phyloP scores from a whole-genome alignment of 106 monocot species.

The Phalaenopsis aphrodite region DNA sequence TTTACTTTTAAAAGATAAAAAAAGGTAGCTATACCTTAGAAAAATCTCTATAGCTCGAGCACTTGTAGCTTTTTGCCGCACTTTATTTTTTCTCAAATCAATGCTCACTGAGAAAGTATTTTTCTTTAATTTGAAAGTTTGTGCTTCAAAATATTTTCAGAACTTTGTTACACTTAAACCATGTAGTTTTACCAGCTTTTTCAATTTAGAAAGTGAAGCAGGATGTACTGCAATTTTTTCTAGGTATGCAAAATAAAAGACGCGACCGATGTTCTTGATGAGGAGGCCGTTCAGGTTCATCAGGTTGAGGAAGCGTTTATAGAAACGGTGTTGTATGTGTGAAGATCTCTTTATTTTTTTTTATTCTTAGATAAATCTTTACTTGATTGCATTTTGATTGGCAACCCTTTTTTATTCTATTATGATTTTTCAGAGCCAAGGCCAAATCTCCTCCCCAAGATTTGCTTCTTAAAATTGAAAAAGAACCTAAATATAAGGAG shows the following conservation, averaged over 20 bases:
- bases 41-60: neutral
- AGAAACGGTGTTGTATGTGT: constrained; percentile 65
- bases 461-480: constrained; percentile 55
- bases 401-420: neutral
- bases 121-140: neutral
- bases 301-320: constrained; percentile 95
- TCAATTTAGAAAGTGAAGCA: neutral
- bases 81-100: neutral
- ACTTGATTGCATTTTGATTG: constrained; percentile 2
- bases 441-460: constrained; percentile 83
- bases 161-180: neutral
- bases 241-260: constrained; percentile 51
- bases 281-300: constrained; percentile 70
- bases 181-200: neutral
- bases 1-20: neutral
- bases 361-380: neutral
- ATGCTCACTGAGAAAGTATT: neutral
- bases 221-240: constrained; percentile 2
- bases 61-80: neutral
- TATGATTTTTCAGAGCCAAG: constrained; percentile 56
- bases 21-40: neutral
- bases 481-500: constrained; percentile 43
- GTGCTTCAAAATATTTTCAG: neutral
- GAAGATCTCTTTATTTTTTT: constrained; percentile 2
- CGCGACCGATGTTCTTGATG: constrained; percentile 41